A percentile compares a stretch with the other conserved stretches of the same genome.
Conservation (phyloP, 768 basidiomycete species). For the Mrakia gelida region DNA sequence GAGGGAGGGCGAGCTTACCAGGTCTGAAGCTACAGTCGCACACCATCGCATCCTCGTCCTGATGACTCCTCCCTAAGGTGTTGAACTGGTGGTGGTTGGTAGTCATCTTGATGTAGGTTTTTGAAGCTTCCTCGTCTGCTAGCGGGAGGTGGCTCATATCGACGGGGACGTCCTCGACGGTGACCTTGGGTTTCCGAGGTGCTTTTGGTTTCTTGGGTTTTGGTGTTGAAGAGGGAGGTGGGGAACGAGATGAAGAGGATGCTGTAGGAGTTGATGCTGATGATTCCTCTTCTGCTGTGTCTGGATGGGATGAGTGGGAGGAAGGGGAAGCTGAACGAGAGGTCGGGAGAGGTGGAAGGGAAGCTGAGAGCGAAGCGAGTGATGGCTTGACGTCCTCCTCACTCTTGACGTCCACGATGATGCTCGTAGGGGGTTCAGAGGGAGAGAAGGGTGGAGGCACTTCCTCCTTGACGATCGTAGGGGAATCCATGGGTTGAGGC, state of each 20-base stretch:
- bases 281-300: not conserved
- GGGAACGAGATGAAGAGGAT: conserved; percentile 49
- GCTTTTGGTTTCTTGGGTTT: conserved; percentile 11
- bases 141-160: conserved; percentile 75
- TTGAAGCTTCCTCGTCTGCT: conserved; percentile 56
- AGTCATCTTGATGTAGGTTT: conserved; percentile 66
- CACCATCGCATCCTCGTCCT: conserved; percentile 85
- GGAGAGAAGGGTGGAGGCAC: not conserved
- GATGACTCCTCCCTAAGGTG: conserved; percentile 77
- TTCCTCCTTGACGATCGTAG: not conserved
- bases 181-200: conserved; percentile 22
- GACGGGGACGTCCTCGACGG: conserved; percentile 28
- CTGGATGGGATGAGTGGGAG: not conserved
- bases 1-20: conserved; percentile 57
- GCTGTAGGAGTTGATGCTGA: conserved; percentile 38
- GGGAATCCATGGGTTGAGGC: not conserved
- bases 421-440: not conserved
- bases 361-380: not conserved
- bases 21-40: conserved; percentile 86
- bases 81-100: conserved; percentile 83
- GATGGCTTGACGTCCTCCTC: not conserved
- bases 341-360: conserved; percentile 1
- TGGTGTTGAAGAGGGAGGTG: conserved; percentile 44
- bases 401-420: not conserved
- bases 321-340: not conserved